These are phyloP conservation scores for Trebouxiophyceae sp. DNA, from an alignment of 163 green algal genomes.

Conservation along the genomic window DNA sequence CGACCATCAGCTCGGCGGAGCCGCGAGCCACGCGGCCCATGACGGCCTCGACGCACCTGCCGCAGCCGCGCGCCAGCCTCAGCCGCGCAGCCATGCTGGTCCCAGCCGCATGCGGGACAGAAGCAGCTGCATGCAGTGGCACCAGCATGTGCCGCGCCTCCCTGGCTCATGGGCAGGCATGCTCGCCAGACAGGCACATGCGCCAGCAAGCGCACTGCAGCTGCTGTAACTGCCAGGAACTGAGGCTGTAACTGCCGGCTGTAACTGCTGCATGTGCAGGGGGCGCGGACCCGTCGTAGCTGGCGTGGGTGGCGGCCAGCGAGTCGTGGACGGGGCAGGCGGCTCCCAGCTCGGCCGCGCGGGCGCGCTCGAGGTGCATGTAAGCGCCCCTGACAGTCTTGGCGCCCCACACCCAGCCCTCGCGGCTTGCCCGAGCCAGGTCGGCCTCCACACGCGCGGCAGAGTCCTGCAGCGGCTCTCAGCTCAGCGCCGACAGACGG, in stretches of 20 bases:
- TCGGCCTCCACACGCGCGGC: constrained; percentile 14
- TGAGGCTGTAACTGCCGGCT: not conserved
- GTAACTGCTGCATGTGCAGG: not conserved
- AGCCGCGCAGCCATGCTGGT: too few species aligned
- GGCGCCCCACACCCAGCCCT: constrained; percentile 46
- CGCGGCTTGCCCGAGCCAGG: constrained; percentile 33
- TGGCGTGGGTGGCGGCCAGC: constrained; percentile 61
- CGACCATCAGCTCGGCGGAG: constrained; percentile 48
- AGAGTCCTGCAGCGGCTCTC: not conserved
- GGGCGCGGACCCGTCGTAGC: constrained; percentile 64
- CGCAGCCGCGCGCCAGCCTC: too few species aligned
- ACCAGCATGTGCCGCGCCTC: too few species aligned
- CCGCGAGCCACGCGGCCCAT: constrained; percentile 14
- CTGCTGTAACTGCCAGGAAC: not conserved
- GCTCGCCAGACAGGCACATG: not conserved
- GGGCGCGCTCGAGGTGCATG: constrained; percentile 64
- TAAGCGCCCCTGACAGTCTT: constrained; percentile 87
- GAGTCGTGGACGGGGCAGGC: constrained; percentile 57
- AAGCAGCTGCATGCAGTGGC: too few species aligned
- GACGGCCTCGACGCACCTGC: constrained; percentile 29
- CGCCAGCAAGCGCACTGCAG: not conserved
- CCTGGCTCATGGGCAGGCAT: not conserved
- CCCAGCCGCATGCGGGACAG: too few species aligned
- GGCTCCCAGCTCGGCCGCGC: constrained; percentile 43
- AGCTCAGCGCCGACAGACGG: too few species aligned